Conservation (phyloP, 768 basidiomycete species). For the Lactarius sp. region DNA sequence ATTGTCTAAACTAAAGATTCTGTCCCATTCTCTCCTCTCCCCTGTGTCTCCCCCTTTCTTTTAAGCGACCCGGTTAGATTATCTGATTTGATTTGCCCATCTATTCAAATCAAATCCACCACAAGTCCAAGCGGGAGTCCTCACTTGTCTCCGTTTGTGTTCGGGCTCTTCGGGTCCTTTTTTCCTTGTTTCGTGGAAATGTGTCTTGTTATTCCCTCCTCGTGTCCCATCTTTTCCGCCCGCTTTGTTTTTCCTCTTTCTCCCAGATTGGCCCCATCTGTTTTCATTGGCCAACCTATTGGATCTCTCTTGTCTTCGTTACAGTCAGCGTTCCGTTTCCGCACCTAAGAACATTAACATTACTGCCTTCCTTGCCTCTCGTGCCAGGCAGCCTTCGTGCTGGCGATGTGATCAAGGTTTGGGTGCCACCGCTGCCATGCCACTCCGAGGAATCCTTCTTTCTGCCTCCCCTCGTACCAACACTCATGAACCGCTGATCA, state of each 20-base stretch:
- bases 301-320: slow-evolving; percentile 16
- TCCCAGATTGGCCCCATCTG: slow-evolving; percentile 4
- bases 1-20: not conserved
- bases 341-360: slow-evolving; percentile 7
- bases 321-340: slow-evolving; percentile 5
- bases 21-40: not conserved
- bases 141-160: slow-evolving; percentile 3
- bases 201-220: slow-evolving; percentile 16
- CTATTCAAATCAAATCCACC: not conserved
- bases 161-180: not conserved
- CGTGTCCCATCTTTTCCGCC: slow-evolving; percentile 5
- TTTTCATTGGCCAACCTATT: slow-evolving; percentile 5
- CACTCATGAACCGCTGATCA: slow-evolving; percentile 16
- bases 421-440: slow-evolving; percentile 14
- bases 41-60: not conserved
- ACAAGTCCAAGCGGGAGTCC: slow-evolving; percentile 4
- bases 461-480: slow-evolving; percentile 3
- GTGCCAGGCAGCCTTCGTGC: slow-evolving; percentile 9
- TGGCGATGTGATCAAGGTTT: slow-evolving; percentile 20
- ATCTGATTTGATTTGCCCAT: not conserved
- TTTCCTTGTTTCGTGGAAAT: slow-evolving; percentile 1
- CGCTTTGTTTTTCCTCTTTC: slow-evolving; percentile 11
- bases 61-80: not conserved
- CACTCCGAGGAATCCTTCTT: slow-evolving; percentile 4
- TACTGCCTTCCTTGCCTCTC: slow-evolving; percentile 7